Base-by-base conservation (phyloP, 768 basidiomycete genomes). In the Suillus subalutaceus region DNA sequence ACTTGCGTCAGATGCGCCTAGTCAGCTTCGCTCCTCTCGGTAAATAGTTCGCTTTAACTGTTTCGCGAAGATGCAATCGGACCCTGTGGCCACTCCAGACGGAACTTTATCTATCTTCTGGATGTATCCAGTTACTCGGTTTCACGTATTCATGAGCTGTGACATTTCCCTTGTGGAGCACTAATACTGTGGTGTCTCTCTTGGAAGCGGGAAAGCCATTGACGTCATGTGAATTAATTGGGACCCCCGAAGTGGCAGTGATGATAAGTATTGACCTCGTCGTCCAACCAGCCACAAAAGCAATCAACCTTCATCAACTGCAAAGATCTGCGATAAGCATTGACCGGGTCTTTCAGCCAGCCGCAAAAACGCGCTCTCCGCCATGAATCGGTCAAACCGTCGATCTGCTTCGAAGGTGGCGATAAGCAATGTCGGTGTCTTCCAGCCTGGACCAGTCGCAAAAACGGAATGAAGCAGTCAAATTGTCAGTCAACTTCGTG, bases 191-290 rank as follows among this genome's bases (percentile, higher is more conserved):
- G 26, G 6, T 20, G 2, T 32, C 58, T 60, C 41, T 60, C 26
- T 8, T 43, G 10, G 41, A 20, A 43, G 41, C 15, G 9, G 40
- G 16, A 30, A 12, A 6, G 35, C 20, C 41, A 18, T 43, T 30
- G n/a, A 60, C 59, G 59, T 60, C 59, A 60, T 60, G 16, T 7
- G 59, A 30, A 60, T 43, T 20, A 20, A 13, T 60, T 60, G 20
- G 41, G 18, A 26, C 40, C n/a, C 10, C 4, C 6, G 2, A 41
- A 20, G 41, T 43, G 37, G 43, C 59, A 30, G 9, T 56, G 55
- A 56, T 1, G 59, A 38, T 43, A 60, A 60, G 26, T 16, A 60
- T 7, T 2, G 2, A 12, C 26, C 10, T 60, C 15, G 40, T 41
- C 26, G 10, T 41, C 9, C 40, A 41, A 13, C 40, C 40, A 41